These are phyloP conservation scores for Pyrrhoderma lamaoense DNA, from an alignment of 1,284 basidiomycete species.

Conservation along the genomic window DNA sequence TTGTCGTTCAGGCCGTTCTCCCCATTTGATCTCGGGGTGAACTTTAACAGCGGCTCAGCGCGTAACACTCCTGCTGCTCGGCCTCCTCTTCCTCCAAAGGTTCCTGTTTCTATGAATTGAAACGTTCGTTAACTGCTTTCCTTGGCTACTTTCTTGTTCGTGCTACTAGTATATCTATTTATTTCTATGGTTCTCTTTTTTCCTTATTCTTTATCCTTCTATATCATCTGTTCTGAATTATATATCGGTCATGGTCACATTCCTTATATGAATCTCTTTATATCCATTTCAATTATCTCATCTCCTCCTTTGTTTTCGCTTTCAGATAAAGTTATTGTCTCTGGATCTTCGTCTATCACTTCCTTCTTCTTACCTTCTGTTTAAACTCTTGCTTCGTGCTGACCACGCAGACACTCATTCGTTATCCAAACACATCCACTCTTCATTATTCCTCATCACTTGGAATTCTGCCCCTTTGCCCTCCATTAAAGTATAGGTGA, in stretches of 20 bases:
- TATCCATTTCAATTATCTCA: neutral
- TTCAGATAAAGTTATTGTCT: neutral
- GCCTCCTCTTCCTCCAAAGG: conserved; percentile 24
- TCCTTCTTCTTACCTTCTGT: too few relatives aligned
- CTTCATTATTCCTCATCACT: too few relatives aligned
- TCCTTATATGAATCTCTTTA: neutral
- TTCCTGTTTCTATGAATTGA: conserved; percentile 13
- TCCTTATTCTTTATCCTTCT: neutral
- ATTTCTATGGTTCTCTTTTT: neutral
- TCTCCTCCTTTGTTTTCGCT: neutral
- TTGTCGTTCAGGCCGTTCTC: conserved; percentile 24
- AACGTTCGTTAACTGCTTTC: neutral
- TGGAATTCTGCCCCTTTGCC: too few relatives aligned
- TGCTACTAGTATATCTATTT: neutral
- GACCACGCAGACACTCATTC: too few relatives aligned
- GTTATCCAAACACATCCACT: too few relatives aligned
- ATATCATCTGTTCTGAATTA: neutral
- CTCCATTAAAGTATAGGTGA: too few relatives aligned
- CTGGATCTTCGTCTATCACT: neutral
- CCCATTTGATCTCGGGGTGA: conserved; percentile 22
- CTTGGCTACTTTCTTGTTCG: neutral
- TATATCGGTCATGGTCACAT: neutral
- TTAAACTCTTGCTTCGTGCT: too few relatives aligned
- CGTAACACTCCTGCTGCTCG: conserved; percentile 9
- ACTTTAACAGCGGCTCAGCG: conserved; percentile 13